Evolutionary conservation across 1,284 basidiomycete genomes (phyloP), one percentile per base, ranked within the genome.

Genomic region (Boletellus deceptivus): DNA sequence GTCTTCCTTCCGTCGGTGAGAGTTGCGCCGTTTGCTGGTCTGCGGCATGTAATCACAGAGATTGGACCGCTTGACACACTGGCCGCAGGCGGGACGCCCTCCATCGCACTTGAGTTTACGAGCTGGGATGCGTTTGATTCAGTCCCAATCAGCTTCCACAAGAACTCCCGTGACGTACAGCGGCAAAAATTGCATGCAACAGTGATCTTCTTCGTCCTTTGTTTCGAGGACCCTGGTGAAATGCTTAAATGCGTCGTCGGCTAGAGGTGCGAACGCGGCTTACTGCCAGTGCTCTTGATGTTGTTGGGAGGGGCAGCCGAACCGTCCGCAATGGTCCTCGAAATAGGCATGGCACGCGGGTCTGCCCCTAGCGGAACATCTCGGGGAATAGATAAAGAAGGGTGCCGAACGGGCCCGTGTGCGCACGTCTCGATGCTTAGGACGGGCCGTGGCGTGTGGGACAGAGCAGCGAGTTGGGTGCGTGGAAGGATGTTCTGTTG

Each of bases 101-200:
- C 88, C 88, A 61, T 91, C 88, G 65, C 88, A 91, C 72, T 91
- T 91, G 37, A 91, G 75, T 71, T 91, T 91, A 52, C 88, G 81
- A 40, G 88, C 87, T 90, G 63, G 52, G 50, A 54, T 55, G 57
- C 52, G 57, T 60, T 58, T 53, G 43, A 20, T 58, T 64, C 46
- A 63, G 55, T 63, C 34, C 48, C 38, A 53, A 17, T 50, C 49
- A 55, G 27, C 52, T 54, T 56, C 45, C 29, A 53, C 13, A 54
- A 48, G 43, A 52, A 34, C 40, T 46, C 47, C 42, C 46, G 53
- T 46, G 25, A 75, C 86, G 72, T 66, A 90, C 87, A 90, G 55
- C 87, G 83, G 72, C 87, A 91, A 69, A 91, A 91, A 68, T 90
- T 89, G 73, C 87, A 91, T 43, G 87, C 87, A 45, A 90, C 86